A percentile compares a stretch with the other conserved stretches of the same genome.
These are phyloP conservation scores for Pichia sporocuriosa DNA, from an alignment of 805 yeast species.

Conservation along the genomic window DNA sequence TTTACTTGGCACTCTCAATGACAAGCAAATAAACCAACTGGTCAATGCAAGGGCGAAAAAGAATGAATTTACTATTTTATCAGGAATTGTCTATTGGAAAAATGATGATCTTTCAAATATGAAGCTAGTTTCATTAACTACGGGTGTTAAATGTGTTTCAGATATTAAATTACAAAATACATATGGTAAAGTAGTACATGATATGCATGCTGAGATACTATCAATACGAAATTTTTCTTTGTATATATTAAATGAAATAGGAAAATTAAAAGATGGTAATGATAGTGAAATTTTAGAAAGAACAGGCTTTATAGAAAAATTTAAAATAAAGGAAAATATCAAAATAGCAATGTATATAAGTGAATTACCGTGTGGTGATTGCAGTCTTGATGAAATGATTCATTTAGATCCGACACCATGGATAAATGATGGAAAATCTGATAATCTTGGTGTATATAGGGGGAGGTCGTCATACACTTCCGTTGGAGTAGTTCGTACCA, in stretches of 20 bases:
- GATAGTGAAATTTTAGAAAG: slow-evolving; percentile 11
- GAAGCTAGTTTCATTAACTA: slow-evolving; percentile 21
- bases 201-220: slow-evolving; percentile 84
- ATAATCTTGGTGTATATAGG: slow-evolving; percentile 29
- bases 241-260: slow-evolving; percentile 45
- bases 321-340: slow-evolving; percentile 30
- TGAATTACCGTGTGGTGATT: slow-evolving; percentile 89
- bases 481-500: slow-evolving; percentile 73
- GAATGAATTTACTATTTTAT: slow-evolving; percentile 79
- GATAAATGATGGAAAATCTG: slow-evolving; percentile 2
- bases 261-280: slow-evolving; percentile 11
- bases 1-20: not conserved
- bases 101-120: not conserved
- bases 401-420: slow-evolving; percentile 16
- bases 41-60: slow-evolving; percentile 42
- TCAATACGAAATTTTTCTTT: slow-evolving; percentile 65
- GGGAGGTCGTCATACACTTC: slow-evolving; percentile 57
- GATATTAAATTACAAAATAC: slow-evolving; percentile 32
- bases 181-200: slow-evolving; percentile 68
- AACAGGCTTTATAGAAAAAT: slow-evolving; percentile 18
- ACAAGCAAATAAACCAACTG: slow-evolving; percentile 1
- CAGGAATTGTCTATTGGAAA: slow-evolving; percentile 48
- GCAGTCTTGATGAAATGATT: slow-evolving; percentile 50
- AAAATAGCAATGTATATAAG: slow-evolving; percentile 57
- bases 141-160: slow-evolving; percentile 82